Evolutionary conservation across 805 yeast genomes (phyloP).

Genomic region (Cyberlindnera mrakii): DNA sequence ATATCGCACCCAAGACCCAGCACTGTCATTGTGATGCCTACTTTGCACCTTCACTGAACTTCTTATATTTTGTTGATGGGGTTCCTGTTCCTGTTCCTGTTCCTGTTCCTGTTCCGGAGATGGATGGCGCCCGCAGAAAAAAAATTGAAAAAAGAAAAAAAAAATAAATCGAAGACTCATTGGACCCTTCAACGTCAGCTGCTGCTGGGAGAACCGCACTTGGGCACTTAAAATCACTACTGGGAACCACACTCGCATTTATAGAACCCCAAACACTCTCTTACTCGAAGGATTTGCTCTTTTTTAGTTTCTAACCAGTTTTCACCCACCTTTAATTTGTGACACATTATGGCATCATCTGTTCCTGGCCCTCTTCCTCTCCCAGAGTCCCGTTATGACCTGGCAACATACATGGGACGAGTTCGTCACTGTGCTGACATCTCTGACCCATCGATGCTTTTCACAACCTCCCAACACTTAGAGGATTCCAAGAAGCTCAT

Average conservation of each 20-base stretch:
- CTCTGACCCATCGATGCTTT: slow-evolving; percentile 85
- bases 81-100: too few species aligned
- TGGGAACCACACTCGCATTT: background rate
- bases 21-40: slow-evolving; percentile 4
- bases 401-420: slow-evolving; percentile 85
- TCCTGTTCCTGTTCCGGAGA: too few species aligned
- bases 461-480: slow-evolving; percentile 62
- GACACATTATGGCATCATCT: slow-evolving; percentile 70
- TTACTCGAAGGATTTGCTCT: background rate
- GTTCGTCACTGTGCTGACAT: slow-evolving; percentile 92
- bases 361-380: slow-evolving; percentile 75
- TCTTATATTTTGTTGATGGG: too few species aligned
- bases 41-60: background rate
- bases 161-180: too few species aligned
- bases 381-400: slow-evolving; percentile 77
- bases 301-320: background rate
- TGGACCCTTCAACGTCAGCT: too few species aligned
- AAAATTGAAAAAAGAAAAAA: too few species aligned
- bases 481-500: slow-evolving; percentile 58
- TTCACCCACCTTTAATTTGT: slow-evolving; percentile 1
- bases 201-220: too few species aligned
- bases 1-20: slow-evolving; percentile 36
- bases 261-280: background rate
- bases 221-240: too few species aligned
- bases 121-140: too few species aligned